Percentiles rank a stretch among this genome's conserved stretches.
Evolutionary conservation across 2,329 filamentous ascomycete genomes (phyloP).

Genomic region (Colletotrichum sp.): DNA sequence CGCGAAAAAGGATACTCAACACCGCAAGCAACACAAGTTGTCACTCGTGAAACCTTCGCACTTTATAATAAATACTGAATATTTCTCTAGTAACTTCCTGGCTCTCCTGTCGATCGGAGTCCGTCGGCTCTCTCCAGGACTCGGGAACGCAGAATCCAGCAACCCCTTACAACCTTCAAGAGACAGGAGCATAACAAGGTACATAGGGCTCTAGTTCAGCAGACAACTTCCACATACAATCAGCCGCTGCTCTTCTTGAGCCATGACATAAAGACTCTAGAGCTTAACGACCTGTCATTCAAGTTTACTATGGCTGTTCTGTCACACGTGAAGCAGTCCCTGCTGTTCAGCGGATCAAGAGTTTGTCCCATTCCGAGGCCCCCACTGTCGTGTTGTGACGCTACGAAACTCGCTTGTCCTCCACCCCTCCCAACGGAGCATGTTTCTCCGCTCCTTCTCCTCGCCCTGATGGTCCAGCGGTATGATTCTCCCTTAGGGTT

Average conservation of each 20-base stretch:
- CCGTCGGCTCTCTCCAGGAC: neutral
- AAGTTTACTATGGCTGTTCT: neutral
- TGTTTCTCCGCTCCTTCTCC: neutral
- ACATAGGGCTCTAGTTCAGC: neutral
- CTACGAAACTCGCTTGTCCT: neutral
- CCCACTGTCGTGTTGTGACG: neutral
- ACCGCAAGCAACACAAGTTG: neutral
- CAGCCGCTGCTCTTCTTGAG: neutral
- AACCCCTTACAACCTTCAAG: too few species aligned
- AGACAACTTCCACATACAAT: neutral
- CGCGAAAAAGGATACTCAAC: neutral
- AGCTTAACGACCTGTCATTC: neutral
- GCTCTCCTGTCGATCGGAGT: neutral
- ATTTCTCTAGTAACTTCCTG: neutral
- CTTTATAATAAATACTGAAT: neutral
- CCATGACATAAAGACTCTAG: neutral
- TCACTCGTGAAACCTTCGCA: neutral
- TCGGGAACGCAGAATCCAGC: neutral
- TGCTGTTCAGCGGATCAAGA: neutral
- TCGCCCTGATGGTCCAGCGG: slow-evolving; percentile 11
- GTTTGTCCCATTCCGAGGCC: neutral
- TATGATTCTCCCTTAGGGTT: slow-evolving; percentile 15
- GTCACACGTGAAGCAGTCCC: neutral
- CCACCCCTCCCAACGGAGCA: neutral
- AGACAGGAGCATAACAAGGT: neutral